phyloP scores from a whole-genome alignment of 345 rosid species.

The Brassica incana region DNA sequence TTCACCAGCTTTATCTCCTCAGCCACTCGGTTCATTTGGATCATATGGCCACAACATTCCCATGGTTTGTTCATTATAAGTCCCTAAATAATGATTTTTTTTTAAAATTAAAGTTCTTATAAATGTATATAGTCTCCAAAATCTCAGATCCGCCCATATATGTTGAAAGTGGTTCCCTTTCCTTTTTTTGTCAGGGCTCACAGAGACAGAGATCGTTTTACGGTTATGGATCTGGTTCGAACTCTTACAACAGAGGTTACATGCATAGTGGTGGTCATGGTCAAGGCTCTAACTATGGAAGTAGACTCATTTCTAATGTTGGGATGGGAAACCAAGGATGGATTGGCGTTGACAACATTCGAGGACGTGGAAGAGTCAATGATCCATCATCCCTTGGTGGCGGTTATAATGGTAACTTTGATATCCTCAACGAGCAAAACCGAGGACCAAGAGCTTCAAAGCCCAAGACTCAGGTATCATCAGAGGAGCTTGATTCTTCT shows the following conservation, averaged over 20 bases:
- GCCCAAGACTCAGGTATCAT: constrained; percentile 57
- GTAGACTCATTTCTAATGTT: constrained; percentile 49
- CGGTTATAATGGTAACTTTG: constrained; percentile 67
- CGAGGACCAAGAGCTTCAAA: constrained; percentile 88
- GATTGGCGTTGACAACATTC: constrained; percentile 61
- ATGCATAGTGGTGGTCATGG: constrained; percentile 51
- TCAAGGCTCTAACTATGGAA: constrained; percentile 61
- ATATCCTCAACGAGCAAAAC: constrained; percentile 79
- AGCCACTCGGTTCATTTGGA: constrained; percentile 61
- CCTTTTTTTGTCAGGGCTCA: constrained; percentile 49
- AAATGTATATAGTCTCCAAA: too few relatives aligned
- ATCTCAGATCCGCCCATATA: background rate
- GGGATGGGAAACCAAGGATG: constrained; percentile 58
- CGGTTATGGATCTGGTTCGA: constrained; percentile 63
- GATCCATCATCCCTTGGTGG: constrained; percentile 58
- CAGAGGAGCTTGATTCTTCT: constrained; percentile 54
- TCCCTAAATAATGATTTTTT: too few relatives aligned
- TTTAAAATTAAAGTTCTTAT: too few relatives aligned
- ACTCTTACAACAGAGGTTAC: constrained; percentile 60
- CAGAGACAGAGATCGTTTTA: constrained; percentile 69
- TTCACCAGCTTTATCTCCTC: constrained; percentile 76
- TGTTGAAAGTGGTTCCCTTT: constrained; percentile 5
- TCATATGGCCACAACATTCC: constrained; percentile 65
- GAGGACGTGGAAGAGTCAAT: constrained; percentile 61
- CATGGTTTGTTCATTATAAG: constrained; percentile 46